A percentile compares a stretch with the other conserved stretches of the same genome.
These are phyloP conservation scores for Panicum virgatum DNA, from an alignment of 202 grass and related monocot genomes.

Conservation along the genomic window DNA sequence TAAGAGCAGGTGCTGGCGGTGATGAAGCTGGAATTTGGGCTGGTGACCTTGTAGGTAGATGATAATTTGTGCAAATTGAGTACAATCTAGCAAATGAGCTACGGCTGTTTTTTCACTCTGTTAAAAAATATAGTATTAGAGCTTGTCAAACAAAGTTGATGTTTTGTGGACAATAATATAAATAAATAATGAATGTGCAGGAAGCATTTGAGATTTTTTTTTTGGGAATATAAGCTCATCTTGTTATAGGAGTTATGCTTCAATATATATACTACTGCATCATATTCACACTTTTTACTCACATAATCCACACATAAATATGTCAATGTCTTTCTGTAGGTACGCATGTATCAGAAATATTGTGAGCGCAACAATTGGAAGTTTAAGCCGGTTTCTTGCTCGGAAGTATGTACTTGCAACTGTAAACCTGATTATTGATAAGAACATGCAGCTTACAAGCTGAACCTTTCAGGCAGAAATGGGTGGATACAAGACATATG, in stretches of 20 bases:
- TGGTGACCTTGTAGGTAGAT: constrained; percentile 99
- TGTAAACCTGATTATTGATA: constrained; percentile 35
- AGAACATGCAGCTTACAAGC: constrained; percentile 22
- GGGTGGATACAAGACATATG: constrained; percentile 90
- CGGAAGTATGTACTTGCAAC: neutral
- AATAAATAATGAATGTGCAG: constrained; percentile 11
- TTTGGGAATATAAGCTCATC: constrained; percentile 18
- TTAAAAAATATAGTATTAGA: constrained; percentile 26
- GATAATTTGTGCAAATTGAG: constrained; percentile 45
- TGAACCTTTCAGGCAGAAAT: constrained; percentile 67
- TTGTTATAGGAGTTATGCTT: constrained; percentile 7
- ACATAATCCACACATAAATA: constrained; percentile 29
- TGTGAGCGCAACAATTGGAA: too few relatives aligned
- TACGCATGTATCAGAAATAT: constrained; percentile 72
- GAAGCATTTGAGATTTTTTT: neutral
- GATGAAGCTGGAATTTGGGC: constrained; percentile 98
- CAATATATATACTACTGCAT: neutral
- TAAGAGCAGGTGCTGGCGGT: constrained; percentile 92
- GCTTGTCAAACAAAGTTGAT: neutral
- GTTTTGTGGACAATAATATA: neutral
- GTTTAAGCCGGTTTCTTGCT: too few relatives aligned
- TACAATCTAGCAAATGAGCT: too few relatives aligned
- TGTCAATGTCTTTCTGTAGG: constrained; percentile 53
- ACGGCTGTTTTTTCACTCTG: neutral
- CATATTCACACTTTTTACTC: constrained; percentile 1